These are phyloP conservation scores for Aspergillus unguis DNA, from an alignment of 2,329 filamentous ascomycete genomes.

Conservation along the genomic window DNA sequence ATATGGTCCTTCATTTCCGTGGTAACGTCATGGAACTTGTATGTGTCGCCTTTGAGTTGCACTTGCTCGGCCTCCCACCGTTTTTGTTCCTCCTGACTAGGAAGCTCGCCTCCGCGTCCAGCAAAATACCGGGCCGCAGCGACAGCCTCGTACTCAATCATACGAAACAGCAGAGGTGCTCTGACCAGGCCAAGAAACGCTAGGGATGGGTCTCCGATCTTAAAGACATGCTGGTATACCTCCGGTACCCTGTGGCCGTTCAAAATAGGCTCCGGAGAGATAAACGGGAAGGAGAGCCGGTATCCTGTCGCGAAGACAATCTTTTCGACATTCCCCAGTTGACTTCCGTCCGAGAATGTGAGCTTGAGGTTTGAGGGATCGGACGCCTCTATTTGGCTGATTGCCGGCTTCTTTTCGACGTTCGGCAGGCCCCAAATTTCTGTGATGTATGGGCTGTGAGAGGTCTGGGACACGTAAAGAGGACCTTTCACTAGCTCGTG, in stretches of 20 bases:
- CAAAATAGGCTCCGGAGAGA: constrained; percentile 20
- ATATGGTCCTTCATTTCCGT: constrained; percentile 41
- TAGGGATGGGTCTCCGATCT: constrained; percentile 28
- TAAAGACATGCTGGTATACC: constrained; percentile 33
- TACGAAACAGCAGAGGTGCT: constrained; percentile 28
- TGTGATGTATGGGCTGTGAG: constrained; percentile 19
- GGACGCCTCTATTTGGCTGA: constrained; percentile 12
- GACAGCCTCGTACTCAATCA: constrained; percentile 33
- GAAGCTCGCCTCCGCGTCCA: constrained; percentile 22
- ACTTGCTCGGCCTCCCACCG: constrained; percentile 26
- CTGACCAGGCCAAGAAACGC: constrained; percentile 28
- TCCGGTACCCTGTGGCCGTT: constrained; percentile 23
- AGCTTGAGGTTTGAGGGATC: constrained; percentile 5
- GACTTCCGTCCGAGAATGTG: constrained; percentile 22
- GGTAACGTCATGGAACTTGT: constrained; percentile 23
- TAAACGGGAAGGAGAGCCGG: constrained; percentile 29
- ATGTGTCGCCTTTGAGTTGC: constrained; percentile 19
- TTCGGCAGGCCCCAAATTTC: constrained; percentile 25
- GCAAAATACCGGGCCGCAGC: constrained; percentile 28
- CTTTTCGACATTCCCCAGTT: constrained; percentile 21
- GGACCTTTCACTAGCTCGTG: constrained; percentile 23
- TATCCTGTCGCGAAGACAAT: constrained; percentile 33
- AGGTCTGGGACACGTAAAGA: constrained; percentile 23
- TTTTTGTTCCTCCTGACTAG: constrained; percentile 22
- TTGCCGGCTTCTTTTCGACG: constrained; percentile 21